Evolutionary conservation across 202 grass and related monocot species (phyloP), one percentile per base, ranked within the genome.

Genomic region (Musa balbisiana): DNA sequence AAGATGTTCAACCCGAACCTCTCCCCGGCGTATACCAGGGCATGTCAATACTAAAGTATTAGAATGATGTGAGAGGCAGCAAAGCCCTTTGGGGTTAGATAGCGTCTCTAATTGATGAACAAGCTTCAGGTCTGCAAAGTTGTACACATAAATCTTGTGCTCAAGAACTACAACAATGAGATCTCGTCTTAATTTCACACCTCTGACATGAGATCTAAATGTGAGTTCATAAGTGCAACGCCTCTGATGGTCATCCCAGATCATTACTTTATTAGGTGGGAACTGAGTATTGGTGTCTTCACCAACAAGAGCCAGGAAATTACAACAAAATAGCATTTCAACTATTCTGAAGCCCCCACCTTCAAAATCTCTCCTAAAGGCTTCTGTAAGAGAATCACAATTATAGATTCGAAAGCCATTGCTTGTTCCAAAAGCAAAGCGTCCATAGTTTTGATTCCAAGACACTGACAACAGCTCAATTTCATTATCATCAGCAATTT

Each of bases 1-100:
- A 12, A 89, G 80, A 58, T 85, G 27, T 52, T 89, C 78, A 3
- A 97, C 75, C 53, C 86, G 78, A 25, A 91, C 82, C 80, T 89
- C 80, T 2, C 93, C 90, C 1, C 20, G 52, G 26, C 9, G 54
- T 54, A 69, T 69, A 2, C 85, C 84, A 71, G 80, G 84, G 72
- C 80, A 87, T 51, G 78, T 69, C 78, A 80, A 24, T 13, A 80
- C 78, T 12, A 16, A 73, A 29, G 49, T 73, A 21, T 24, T 52
- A 14, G 78, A 53, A 64, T 73, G n/a, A 80, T 80, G 69, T 25
- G 78, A 73, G 20, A 80, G 58, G 43, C 78, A 73, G 62, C 75
- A 74, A 59, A 68, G 51, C 12, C 75, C 60, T 26, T 60, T 73
- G 24, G 71, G 76, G 68, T 71, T 84, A 14, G 21, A 64, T 43